Conservation (phyloP, 2,329 filamentous ascomycete species). For the Claviceps sp. region DNA sequence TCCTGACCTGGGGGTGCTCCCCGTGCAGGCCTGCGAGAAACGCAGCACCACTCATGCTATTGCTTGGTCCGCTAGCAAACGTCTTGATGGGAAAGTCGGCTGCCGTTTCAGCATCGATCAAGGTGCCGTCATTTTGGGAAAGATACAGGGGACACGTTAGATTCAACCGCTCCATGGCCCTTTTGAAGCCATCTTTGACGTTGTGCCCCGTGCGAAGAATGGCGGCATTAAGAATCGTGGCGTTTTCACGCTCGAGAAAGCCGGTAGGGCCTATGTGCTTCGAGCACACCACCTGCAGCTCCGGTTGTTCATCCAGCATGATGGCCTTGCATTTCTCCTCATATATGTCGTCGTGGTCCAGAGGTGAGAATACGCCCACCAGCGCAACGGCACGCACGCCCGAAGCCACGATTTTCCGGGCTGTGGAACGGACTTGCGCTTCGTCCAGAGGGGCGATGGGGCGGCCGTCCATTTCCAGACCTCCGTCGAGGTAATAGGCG, state of each 20-base stretch:
- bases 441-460: constrained; percentile 25
- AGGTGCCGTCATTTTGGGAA: constrained; percentile 40
- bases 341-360: constrained; percentile 27
- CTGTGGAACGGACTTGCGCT: constrained; percentile 22
- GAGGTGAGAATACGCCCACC: constrained; percentile 32
- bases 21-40: constrained; percentile 36
- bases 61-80: constrained; percentile 40
- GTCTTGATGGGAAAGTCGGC: constrained; percentile 37
- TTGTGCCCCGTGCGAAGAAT: constrained; percentile 32
- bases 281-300: constrained; percentile 27
- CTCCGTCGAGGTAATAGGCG: constrained; percentile 28
- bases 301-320: constrained; percentile 22
- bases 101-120: constrained; percentile 33
- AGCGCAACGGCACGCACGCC: constrained; percentile 27
- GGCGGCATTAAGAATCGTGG: constrained; percentile 40
- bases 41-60: constrained; percentile 39
- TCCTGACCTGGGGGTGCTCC: neutral
- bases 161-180: constrained; percentile 29
- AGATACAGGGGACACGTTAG: constrained; percentile 32
- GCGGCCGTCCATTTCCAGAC: constrained; percentile 35
- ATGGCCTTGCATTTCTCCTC: constrained; percentile 26
- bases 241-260: constrained; percentile 35
- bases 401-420: constrained; percentile 19
- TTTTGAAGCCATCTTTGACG: constrained; percentile 33
- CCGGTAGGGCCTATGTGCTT: constrained; percentile 30